Evolutionary conservation across 768 basidiomycete genomes (phyloP), one percentile per base, ranked within the genome.

Genomic region (Macrolepiota fuliginosa): DNA sequence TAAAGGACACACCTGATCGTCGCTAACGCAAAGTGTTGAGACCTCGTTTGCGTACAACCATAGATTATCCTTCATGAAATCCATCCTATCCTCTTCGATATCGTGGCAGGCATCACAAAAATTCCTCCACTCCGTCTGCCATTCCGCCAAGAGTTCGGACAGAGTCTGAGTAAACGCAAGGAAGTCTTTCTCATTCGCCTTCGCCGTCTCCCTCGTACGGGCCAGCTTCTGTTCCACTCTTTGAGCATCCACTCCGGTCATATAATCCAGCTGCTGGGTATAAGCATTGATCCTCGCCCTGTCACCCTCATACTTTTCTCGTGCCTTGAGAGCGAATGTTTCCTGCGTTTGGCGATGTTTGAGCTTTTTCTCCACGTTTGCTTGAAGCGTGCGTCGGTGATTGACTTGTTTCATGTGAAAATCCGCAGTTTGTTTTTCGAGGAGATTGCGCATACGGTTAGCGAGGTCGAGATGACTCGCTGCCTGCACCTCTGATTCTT

Each of bases 81-180:
- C 94, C 72, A 95, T 74, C 25, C 97, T 83, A 58, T 98, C 97
- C 68, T 98, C 96, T 68, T 99, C 97, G 47, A 97, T 75, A 77
- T 99, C 97, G 75, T 99, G 97, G 65, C 92, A 93, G n/a, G 84
- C 83, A 74, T 99, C 97, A 70, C 94, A 98, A 74, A 96, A 98
- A 12, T 79, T 80, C 74, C 92, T 96, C 96, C 96, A 99, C 55
- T 95, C 90, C 63, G 80, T 78, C 71, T 98, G 96, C 96, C 96
- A 98, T 65, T 86, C 86, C 24, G 78, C 81, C 56, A 85, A 76
- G 49, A 91, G 87, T 54, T 94, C 90, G 65, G 85, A 79, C 37
- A 97, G 74, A 0, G 86, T 88, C 60, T 83, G 82, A 2, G 90
- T 85, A 69, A 95, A 96, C 67, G 88, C 89, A 22, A 82, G 81